Evolutionary conservation across 768 basidiomycete genomes (phyloP).

Genomic region (Omphalotus guepiniiformis): DNA sequence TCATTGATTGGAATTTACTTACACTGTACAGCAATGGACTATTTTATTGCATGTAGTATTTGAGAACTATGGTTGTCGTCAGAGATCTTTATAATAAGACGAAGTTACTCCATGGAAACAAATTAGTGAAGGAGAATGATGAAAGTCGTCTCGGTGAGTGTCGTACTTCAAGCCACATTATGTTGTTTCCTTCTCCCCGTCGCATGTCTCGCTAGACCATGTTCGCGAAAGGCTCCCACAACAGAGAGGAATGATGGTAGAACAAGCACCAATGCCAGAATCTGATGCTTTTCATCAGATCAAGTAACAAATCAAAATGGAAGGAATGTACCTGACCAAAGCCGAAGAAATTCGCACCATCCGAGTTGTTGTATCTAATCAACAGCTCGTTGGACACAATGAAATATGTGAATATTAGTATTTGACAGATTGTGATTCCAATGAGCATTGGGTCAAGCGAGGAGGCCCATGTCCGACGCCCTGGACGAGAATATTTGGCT

Average conservation of each 20-base stretch:
- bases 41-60: no score
- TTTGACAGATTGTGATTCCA: conserved; percentile 32
- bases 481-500: conserved; percentile 18
- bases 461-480: conserved; percentile 28
- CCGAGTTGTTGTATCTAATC: conserved; percentile 21
- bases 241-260: conserved; percentile 35
- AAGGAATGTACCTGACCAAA: conserved; percentile 31
- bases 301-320: not conserved
- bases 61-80: no score
- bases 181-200: no score
- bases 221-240: conserved; percentile 24
- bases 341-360: conserved; percentile 24
- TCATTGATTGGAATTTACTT: conserved; percentile 31
- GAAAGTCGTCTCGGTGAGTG: no score
- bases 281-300: conserved; percentile 16
- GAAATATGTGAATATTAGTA: conserved; percentile 35
- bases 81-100: no score
- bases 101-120: no score
- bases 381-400: conserved; percentile 36
- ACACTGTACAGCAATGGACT: no score
- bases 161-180: no score
- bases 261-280: conserved; percentile 36
- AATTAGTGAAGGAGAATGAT: no score
- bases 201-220: no score
- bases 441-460: conserved; percentile 38